Base-by-base conservation (phyloP, 1,284 basidiomycete genomes). In the Trametes pubescens region DNA sequence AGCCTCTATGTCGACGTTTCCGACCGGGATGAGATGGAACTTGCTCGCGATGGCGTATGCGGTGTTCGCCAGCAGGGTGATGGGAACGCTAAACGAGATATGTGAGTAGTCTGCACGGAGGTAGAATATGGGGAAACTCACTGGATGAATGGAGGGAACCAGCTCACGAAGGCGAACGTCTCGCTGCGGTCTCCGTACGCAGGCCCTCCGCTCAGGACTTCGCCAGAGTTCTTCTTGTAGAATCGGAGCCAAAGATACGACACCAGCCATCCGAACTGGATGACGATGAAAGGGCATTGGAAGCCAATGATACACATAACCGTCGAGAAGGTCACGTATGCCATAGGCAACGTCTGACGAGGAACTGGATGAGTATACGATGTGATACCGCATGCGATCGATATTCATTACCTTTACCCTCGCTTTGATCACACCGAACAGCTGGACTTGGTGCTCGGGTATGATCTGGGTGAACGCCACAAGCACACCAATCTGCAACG, bases 401-500 rank as follows among this genome's bases (percentile, higher is more conserved):
- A 13, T 22, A 48, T 32, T 8, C 29, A 44, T 24, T n/a, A 93
- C 95, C 87, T 98, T 99, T 70, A 99, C 96, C 55, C 94, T 87
- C 52, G 92, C 84, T 75, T 91, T 95, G 70, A 98, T 75, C 37
- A 94, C 80, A 43, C 96, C 95, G 68, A 99, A 84, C 16, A 99
- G 74, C 75, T 99, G 97, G 7, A 99, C 90, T 77, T 98, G 96
- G 73, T 99, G 96, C 76, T 99, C 97, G 29, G 98, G 97, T 69
- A 99, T 98, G 61, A 98, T 80, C 76, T 99, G 97, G 2, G 96
- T 98, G 78, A 98, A 98, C 11, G 96, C 97, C 59, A 99, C 97
- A 43, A 99, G 84, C 68, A 97, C 86, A 4, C 88, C 93, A 53
- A 90, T 90, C 73, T 98, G 94, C n/a, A 99, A 81, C 2, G 94